Base-by-base conservation (phyloP, 1,284 basidiomycete genomes). In the Irpex lacteus region DNA sequence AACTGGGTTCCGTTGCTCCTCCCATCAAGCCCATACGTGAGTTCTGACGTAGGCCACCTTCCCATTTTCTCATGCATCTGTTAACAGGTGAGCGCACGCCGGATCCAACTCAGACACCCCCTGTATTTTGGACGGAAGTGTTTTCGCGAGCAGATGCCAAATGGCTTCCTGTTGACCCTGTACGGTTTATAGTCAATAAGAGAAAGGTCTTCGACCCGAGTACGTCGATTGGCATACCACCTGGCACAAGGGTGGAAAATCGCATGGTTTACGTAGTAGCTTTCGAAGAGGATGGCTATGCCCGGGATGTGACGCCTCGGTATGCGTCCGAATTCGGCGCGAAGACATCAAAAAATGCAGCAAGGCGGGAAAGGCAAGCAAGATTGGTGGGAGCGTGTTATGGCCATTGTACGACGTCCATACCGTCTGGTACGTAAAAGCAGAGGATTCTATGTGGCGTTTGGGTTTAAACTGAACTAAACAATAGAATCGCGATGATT, bases 91-190 rank as follows among this genome's bases (percentile, higher is more conserved):
- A 26, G 56, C 70, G 66, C 55, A 75, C 78, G 9, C 75, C 79
- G 50, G 83, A 89, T 74, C 88, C 88, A 47, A 78, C 76, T 21
- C 78, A 71, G 38, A 83, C 87, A n/a, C 91, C 96, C 1, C 98
- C 97, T 0, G 90, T 97, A 2, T 95, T 96, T 76, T 99, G 97
- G 98, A 95, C 94, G 0, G 98, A 99, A 76, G 94, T 98, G 0
- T 99, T 96, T 77, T 96, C 94, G 34, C 89, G 94, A 18, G 89
- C 96, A 0, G 96, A 98, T 76, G 89, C 87, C 55, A 88, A 89
- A 50, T 99, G 97, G 97, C 81, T 98, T 18, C 91, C 95, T 0
- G 90, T 98, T 52, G 98, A 99, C 75, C 94, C 95, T 3, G 84
- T 96, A 34, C 87, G 91, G 9, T 88, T 84, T 50, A 83, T 89